Evolutionary conservation across 495 filamentous ascomycete genomes (phyloP).

Genomic region (Lasiosphaeriaceae sp.): DNA sequence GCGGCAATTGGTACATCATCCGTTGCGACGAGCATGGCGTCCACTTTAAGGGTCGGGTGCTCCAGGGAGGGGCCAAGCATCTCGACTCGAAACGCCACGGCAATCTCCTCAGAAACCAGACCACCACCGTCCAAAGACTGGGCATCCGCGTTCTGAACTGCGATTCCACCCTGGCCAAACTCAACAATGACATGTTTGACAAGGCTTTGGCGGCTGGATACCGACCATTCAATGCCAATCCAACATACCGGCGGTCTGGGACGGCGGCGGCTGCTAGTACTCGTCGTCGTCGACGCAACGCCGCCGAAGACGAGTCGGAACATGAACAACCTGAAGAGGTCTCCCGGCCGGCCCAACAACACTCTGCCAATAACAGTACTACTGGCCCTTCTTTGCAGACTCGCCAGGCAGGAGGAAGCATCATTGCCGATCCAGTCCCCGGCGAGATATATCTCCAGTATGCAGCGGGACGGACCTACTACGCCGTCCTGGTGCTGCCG

Average conservation of each 20-base stretch:
- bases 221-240: background rate
- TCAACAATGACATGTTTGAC: background rate
- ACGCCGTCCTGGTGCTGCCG: background rate
- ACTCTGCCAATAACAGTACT: background rate
- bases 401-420: background rate
- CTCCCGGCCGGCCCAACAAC: background rate
- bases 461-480: background rate
- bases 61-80: background rate
- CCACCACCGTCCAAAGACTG: background rate
- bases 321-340: background rate
- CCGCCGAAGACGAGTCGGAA: background rate
- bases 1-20: background rate
- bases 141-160: background rate
- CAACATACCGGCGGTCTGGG: too few relatives aligned
- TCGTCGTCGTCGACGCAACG: too few relatives aligned
- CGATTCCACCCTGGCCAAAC: background rate
- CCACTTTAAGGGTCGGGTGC: background rate
- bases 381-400: background rate
- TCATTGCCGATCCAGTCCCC: background rate
- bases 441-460: background rate
- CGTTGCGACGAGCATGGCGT: background rate
- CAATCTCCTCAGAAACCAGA: background rate
- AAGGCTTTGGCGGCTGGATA: background rate
- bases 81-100: background rate
- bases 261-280: too few relatives aligned